Percentiles rank a stretch among this genome's conserved stretches.
Conservation (phyloP, 208 protist genomes). For the Acanthamoeba triangularis region DNA sequence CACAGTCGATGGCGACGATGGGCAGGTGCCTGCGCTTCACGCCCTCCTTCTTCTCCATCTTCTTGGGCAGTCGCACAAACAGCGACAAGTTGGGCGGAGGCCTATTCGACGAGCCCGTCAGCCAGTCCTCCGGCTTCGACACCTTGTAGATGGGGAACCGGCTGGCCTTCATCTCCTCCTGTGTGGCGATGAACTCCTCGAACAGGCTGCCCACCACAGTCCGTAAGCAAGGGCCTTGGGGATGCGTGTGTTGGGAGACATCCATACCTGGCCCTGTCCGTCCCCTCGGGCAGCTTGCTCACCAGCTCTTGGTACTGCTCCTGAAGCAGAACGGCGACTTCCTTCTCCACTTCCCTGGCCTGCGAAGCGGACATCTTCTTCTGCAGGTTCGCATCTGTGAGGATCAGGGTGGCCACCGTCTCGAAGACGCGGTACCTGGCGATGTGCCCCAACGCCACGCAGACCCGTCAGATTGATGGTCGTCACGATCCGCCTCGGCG, state of each 20-base stretch:
- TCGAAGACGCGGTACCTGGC: neutral
- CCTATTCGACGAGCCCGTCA: neutral
- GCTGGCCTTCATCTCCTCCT: neutral
- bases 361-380: neutral
- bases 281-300: neutral
- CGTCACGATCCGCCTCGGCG: no score
- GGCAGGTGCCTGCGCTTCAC: neutral
- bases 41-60: neutral
- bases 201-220: neutral
- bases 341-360: neutral
- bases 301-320: neutral
- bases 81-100: neutral
- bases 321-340: neutral
- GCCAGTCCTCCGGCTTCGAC: neutral
- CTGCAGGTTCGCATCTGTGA: neutral
- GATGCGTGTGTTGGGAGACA: neutral
- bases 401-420: slow-evolving; percentile 18
- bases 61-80: slow-evolving; percentile 42
- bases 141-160: neutral
- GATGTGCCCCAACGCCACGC: neutral
- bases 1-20: slow-evolving; percentile 94
- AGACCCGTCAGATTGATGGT: neutral
- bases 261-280: neutral
- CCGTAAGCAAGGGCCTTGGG: neutral
- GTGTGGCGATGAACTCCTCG: neutral